These are phyloP conservation scores for Gossypium longicalyx DNA, from an alignment of 345 rosid species.

Conservation along the genomic window DNA sequence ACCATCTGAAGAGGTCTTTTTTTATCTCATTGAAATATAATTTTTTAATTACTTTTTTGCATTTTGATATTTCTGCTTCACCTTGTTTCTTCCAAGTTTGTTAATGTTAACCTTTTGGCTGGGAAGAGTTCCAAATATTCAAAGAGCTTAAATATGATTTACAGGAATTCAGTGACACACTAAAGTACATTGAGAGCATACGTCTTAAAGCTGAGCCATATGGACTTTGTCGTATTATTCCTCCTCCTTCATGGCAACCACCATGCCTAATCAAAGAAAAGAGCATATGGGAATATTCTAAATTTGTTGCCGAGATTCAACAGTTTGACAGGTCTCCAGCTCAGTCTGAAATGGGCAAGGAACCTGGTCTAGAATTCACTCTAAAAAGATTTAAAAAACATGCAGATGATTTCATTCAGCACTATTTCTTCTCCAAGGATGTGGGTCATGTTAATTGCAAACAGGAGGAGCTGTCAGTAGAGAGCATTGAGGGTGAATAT, in stretches of 20 bases:
- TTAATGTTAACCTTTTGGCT: constrained; percentile 16
- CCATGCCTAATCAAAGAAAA: constrained; percentile 45
- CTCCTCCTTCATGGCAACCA: constrained; percentile 73
- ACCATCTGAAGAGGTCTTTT: constrained; percentile 60
- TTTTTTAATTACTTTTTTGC: background rate
- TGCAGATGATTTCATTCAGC: constrained; percentile 45
- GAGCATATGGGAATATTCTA: constrained; percentile 43
- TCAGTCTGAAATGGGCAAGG: constrained; percentile 24
- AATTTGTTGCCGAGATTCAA: constrained; percentile 44
- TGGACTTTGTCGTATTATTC: constrained; percentile 74
- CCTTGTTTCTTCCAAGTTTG: constrained; percentile 13
- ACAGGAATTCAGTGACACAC: constrained; percentile 66
- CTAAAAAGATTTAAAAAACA: constrained; percentile 45
- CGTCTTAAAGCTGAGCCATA: constrained; percentile 42
- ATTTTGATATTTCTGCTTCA: constrained; percentile 18
- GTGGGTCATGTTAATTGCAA: constrained; percentile 15
- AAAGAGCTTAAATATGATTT: constrained; percentile 21
- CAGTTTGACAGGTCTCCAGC: constrained; percentile 36
- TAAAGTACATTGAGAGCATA: constrained; percentile 57
- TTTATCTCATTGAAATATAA: constrained; percentile 14
- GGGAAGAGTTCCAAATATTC: constrained; percentile 14
- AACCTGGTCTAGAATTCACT: constrained; percentile 40
- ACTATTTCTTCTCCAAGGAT: constrained; percentile 33
- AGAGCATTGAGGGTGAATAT: constrained; percentile 56
- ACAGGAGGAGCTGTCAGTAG: constrained; percentile 32